phyloP scores from a whole-genome alignment of 441 rosid species.

The Metrosideros polymorpha region DNA sequence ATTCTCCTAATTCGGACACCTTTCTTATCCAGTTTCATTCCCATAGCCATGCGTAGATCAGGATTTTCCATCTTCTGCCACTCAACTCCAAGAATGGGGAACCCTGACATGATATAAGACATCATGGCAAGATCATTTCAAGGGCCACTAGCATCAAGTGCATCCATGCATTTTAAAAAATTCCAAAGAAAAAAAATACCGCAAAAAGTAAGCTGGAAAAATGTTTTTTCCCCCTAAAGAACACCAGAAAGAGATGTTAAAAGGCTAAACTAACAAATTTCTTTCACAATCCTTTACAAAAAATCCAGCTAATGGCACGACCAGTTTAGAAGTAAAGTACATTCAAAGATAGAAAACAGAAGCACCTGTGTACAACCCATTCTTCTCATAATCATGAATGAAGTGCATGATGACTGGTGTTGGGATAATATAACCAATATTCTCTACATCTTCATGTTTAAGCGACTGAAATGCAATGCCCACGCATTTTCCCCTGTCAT shows the following conservation, averaged over 20 bases:
- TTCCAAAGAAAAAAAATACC: background rate
- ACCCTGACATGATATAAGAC: conserved; percentile 29
- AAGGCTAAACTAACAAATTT: background rate
- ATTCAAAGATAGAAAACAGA: background rate
- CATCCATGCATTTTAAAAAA: background rate
- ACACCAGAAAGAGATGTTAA: background rate
- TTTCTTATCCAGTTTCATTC: conserved; percentile 76
- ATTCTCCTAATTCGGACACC: conserved; percentile 90
- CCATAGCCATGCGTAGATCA: conserved; percentile 70
- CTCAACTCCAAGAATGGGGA: conserved; percentile 87
- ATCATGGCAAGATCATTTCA: background rate
- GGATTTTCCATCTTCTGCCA: conserved; percentile 99
- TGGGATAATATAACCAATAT: conserved; percentile 92
- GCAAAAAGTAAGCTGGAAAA: background rate
- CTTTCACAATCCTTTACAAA: background rate
- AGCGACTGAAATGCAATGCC: conserved; percentile 98
- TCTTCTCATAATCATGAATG: conserved; percentile 83
- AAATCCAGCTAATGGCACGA: background rate
- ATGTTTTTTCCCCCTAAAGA: background rate
- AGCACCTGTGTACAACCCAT: conserved; percentile 76
- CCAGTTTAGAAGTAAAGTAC: background rate
- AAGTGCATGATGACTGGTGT: conserved; percentile 91
- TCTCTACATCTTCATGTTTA: conserved; percentile 93
- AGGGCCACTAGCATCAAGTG: background rate
- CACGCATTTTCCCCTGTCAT: conserved; percentile 77